Base-by-base conservation (phyloP, 2,329 filamentous ascomycete species). In the Pyrenophora teres region DNA sequence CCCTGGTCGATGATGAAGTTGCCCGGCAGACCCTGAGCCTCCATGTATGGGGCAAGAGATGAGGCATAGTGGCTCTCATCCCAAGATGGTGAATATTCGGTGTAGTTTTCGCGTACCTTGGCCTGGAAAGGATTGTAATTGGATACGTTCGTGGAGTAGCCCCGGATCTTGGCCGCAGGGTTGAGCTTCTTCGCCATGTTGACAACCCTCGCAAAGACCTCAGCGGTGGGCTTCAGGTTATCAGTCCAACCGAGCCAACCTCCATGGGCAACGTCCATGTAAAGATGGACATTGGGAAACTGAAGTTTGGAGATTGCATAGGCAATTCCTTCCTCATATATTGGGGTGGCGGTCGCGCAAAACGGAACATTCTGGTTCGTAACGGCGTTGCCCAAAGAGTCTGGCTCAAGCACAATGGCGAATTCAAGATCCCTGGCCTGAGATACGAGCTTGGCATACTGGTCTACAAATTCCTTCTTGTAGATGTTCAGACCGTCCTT, bases 231-330 rank as follows among this genome's bases (percentile, higher is more conserved):
- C 44, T 60, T 56, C 21, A 69, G 45, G 36, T 69, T 69, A 46
- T 69, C 65, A 6, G 62, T 56, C 65, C 65, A 69, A 9, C 65
- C 65, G 1, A 69, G 59, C 65, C 65, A 69, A 16, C 65, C 65
- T 25, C 64, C 64, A 40, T 69, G 64, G 2, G 64, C 65, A n/a
- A 64, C 65, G 5, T 69, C 65, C 4, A 69, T 60, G 54, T 69
- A 69, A 48, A 69, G 44, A 44, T 60, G 56, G 10, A 69, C 58
- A 25, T 69, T 67, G 32, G 63, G 58, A n/a, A 55, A 62, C 35
- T 69, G 64, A 1, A 69, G 52, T 32, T 66, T 66, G 23, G 64
- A 54, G 27, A 69, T 65, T 1, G 65, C 65, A 31, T 69, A 69
- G 3, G 64, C 64, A 15, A 68, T 68, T 35, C 67, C 67, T 35